phyloP scores from a whole-genome alignment of 768 basidiomycete genomes.

The Tulasnella sp. region DNA sequence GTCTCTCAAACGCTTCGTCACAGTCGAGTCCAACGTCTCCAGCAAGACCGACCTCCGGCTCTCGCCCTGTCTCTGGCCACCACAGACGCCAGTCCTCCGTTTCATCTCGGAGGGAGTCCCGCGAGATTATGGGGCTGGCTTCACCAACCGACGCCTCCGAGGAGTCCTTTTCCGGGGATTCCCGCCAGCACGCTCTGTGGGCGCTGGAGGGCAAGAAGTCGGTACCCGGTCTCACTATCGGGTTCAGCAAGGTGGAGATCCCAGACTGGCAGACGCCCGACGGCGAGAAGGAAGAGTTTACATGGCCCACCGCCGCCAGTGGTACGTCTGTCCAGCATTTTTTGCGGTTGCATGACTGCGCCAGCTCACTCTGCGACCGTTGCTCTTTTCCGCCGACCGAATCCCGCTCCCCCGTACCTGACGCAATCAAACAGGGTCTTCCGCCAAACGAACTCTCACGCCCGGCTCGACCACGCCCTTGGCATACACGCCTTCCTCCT shows the following conservation, averaged over 20 bases:
- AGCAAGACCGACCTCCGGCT: neutral
- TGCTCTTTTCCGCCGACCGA: slow-evolving; percentile 26
- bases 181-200: slow-evolving; percentile 80
- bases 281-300: slow-evolving; percentile 59
- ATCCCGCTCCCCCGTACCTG: slow-evolving; percentile 12
- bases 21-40: slow-evolving; percentile 7
- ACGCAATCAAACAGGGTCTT: slow-evolving; percentile 32
- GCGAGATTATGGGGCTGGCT: slow-evolving; percentile 84
- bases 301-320: slow-evolving; percentile 48
- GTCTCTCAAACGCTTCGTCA: slow-evolving; percentile 14
- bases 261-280: slow-evolving; percentile 70
- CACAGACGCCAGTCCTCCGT: slow-evolving; percentile 86
- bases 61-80: slow-evolving; percentile 47
- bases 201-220: slow-evolving; percentile 80
- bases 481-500: slow-evolving; percentile 43
- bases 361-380: slow-evolving; percentile 7
- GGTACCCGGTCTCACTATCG: slow-evolving; percentile 47
- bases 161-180: slow-evolving; percentile 54
- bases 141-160: slow-evolving; percentile 64
- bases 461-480: slow-evolving; percentile 21
- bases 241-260: slow-evolving; percentile 77
- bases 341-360: neutral
- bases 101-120: slow-evolving; percentile 86
- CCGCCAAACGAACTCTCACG: slow-evolving; percentile 29
- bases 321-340: neutral